phyloP scores from a whole-genome alignment of 768 basidiomycete genomes.

The Lentinula boryana region DNA sequence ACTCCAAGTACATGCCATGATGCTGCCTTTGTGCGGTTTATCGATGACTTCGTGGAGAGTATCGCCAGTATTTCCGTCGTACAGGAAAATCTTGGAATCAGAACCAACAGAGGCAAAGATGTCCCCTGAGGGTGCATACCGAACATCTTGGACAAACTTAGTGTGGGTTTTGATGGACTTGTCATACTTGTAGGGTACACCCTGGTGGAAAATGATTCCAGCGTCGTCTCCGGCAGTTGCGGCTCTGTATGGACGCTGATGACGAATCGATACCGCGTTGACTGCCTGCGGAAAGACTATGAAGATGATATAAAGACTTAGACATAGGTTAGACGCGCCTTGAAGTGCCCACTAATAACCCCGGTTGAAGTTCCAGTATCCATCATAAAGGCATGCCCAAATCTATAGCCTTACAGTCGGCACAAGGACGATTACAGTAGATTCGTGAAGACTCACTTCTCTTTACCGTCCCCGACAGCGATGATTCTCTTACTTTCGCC shows the following conservation, averaged over 20 bases:
- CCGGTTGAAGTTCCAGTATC: slow-evolving; percentile 83
- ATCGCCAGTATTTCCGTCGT: slow-evolving; percentile 88
- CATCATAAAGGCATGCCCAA: slow-evolving; percentile 78
- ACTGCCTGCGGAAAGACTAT: slow-evolving; percentile 43
- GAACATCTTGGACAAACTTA: slow-evolving; percentile 89
- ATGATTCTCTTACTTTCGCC: slow-evolving; percentile 95
- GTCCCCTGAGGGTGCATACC: slow-evolving; percentile 75
- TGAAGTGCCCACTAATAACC: slow-evolving; percentile 85
- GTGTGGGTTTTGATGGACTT: slow-evolving; percentile 88
- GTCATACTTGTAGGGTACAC: slow-evolving; percentile 87
- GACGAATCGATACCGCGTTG: slow-evolving; percentile 84
- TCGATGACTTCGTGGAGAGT: slow-evolving; percentile 64
- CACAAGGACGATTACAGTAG: neutral
- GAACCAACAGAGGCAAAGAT: slow-evolving; percentile 86
- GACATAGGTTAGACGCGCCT: slow-evolving; percentile 36
- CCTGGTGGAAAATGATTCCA: slow-evolving; percentile 79
- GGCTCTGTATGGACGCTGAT: slow-evolving; percentile 86
- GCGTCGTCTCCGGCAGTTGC: slow-evolving; percentile 83
- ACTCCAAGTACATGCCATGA: slow-evolving; percentile 78
- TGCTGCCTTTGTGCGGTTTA: slow-evolving; percentile 65
- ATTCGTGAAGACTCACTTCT: slow-evolving; percentile 49
- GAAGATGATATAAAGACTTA: neutral
- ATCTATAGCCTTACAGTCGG: slow-evolving; percentile 36
- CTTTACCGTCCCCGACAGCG: slow-evolving; percentile 87
- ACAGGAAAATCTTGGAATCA: slow-evolving; percentile 82